phyloP scores from a whole-genome alignment of 208 protist genomes.

The Zelonia costaricensis region DNA sequence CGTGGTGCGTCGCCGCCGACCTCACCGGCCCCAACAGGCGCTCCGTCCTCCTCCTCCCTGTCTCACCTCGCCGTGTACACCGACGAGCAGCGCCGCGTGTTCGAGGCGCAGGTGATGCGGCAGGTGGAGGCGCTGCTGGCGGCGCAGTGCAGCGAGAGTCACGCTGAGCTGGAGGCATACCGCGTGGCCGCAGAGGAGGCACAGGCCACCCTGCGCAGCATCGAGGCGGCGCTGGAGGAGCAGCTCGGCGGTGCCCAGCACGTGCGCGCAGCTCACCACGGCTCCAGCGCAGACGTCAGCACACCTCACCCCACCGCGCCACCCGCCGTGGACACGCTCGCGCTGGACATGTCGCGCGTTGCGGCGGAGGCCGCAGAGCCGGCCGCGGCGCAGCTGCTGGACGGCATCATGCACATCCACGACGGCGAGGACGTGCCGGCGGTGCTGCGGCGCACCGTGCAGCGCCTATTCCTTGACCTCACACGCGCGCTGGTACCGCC shows the following conservation, averaged over 20 bases:
- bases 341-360: constrained; percentile 10
- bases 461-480: constrained; percentile 13
- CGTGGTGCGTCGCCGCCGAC: not conserved
- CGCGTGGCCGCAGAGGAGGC: constrained; percentile 21
- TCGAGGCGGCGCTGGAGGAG: constrained; percentile 14
- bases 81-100: constrained; percentile 25
- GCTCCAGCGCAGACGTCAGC: not conserved
- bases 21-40: not conserved
- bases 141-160: constrained; percentile 23
- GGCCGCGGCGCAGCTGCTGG: constrained; percentile 14
- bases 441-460: constrained; percentile 7
- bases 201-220: constrained; percentile 13
- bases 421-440: constrained; percentile 19
- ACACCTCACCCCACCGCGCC: too few species aligned
- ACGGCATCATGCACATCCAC: constrained; percentile 25
- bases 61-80: not conserved
- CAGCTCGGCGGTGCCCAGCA: constrained; percentile 1
- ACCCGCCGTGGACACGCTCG: constrained; percentile 2
- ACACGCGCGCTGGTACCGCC: constrained; percentile 7
- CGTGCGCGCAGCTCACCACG: not conserved
- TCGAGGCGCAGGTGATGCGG: constrained; percentile 22
- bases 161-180: constrained; percentile 23
- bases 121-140: constrained; percentile 26
- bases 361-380: constrained; percentile 1
- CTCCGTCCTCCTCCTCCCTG: not conserved